A percentile compares a stretch with the other conserved stretches of the same genome.
phyloP scores from a whole-genome alignment of 2,329 filamentous ascomycete genomes.

The Fusarium tanahbumbuense region DNA sequence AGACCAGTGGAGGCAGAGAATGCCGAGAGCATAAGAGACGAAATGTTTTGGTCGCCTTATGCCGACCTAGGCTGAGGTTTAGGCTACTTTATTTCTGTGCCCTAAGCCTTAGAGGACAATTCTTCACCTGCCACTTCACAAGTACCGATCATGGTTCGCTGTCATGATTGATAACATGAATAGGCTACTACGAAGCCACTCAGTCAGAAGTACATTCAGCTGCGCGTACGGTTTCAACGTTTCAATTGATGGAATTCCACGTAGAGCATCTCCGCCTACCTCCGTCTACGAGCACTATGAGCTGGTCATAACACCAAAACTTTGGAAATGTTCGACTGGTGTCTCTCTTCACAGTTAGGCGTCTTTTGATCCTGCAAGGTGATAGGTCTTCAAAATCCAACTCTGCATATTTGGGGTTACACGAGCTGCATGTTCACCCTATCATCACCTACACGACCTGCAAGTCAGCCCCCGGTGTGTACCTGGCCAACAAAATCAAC shows the following conservation, averaged over 20 bases:
- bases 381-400: background rate
- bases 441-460: conserved; percentile 2
- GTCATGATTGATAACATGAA: too few species aligned
- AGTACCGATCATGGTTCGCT: too few species aligned
- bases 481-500: background rate
- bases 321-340: background rate
- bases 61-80: too few species aligned
- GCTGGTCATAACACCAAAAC: background rate
- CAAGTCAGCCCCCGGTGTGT: background rate
- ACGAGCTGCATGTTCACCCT: background rate
- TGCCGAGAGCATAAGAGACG: too few species aligned
- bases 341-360: background rate
- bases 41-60: too few species aligned
- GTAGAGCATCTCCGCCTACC: background rate
- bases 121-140: too few species aligned
- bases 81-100: too few species aligned
- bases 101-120: too few species aligned
- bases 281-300: background rate
- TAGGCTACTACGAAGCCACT: background rate
- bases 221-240: background rate
- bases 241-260: background rate
- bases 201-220: background rate
- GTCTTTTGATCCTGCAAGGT: background rate
- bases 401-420: background rate
- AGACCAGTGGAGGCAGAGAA: background rate